Evolutionary conservation across 108 stramenopile genomes (phyloP).

Genomic region (Nannochloropsis salina): DNA sequence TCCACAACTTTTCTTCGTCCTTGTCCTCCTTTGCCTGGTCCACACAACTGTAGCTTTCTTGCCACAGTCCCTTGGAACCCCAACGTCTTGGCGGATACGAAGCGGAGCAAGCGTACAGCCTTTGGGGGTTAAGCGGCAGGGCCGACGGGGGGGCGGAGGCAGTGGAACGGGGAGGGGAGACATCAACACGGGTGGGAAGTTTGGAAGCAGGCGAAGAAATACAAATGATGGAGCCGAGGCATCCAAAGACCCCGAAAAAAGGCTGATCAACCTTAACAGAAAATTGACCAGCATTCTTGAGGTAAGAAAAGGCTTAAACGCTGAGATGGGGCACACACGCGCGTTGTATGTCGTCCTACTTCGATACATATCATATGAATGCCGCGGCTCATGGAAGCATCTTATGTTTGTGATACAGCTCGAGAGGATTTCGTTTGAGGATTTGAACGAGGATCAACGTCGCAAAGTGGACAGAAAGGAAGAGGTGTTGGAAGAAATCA

Average conservation of each 20-base stretch:
- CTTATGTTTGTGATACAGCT: not conserved
- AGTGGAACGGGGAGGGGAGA: not conserved
- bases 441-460: slow-evolving; percentile 20
- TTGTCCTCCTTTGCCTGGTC: slow-evolving; percentile 17
- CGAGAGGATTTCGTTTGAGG: not conserved
- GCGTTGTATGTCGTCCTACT: not conserved
- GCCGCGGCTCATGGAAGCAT: too few species aligned
- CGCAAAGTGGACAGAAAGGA: slow-evolving; percentile 1
- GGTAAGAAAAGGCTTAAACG: slow-evolving; percentile 6
- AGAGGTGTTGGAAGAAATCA: not conserved
- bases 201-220: not conserved
- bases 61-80: not conserved
- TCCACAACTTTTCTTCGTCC: not conserved
- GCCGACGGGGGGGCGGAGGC: not conserved
- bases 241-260: not conserved
- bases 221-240: not conserved
- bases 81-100: slow-evolving; percentile 16
- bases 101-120: slow-evolving; percentile 19
- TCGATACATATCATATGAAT: not conserved
- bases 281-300: slow-evolving; percentile 18
- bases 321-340: not conserved
- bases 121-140: not conserved
- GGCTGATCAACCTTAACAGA: slow-evolving; percentile 7
- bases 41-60: slow-evolving; percentile 1
- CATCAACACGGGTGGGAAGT: not conserved